phyloP scores from a whole-genome alignment of 2,329 filamentous ascomycete species.

The Ophiostoma perfectum region DNA sequence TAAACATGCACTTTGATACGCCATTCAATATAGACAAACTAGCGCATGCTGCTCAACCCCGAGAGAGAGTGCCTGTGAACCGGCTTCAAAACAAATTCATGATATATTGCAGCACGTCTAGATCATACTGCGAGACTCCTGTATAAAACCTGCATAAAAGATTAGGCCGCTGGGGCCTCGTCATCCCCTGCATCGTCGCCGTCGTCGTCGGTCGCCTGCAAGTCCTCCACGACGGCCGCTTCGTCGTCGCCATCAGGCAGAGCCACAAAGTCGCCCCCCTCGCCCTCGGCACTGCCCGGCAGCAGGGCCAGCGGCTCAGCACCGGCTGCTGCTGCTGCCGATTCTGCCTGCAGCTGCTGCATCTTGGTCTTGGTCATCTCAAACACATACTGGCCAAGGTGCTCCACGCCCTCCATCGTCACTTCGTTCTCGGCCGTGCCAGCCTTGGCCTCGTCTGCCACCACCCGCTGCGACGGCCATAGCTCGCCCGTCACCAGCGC shows the following conservation, averaged over 20 bases:
- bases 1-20: too few relatives aligned
- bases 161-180: background rate
- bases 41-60: too few relatives aligned
- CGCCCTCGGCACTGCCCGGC: background rate
- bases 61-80: too few relatives aligned
- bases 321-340: background rate
- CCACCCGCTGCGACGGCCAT: slow-evolving; percentile 61
- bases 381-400: slow-evolving; percentile 91
- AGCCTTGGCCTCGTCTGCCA: slow-evolving; percentile 43
- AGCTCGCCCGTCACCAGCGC: slow-evolving; percentile 79
- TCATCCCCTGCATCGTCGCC: background rate
- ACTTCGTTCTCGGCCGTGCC: slow-evolving; percentile 55
- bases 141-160: background rate
- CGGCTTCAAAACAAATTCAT: too few relatives aligned
- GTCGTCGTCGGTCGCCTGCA: slow-evolving; percentile 4
- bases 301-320: background rate
- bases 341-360: slow-evolving; percentile 41
- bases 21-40: too few relatives aligned
- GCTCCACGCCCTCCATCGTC: slow-evolving; percentile 85
- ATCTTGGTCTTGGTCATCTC: slow-evolving; percentile 76
- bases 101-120: background rate
- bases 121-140: background rate
- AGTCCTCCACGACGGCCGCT: slow-evolving; percentile 1
- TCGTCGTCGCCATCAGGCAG: slow-evolving; percentile 21
- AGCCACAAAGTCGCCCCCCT: slow-evolving; percentile 21